Percentiles rank a stretch among this genome's conserved stretches.
phyloP scores from a whole-genome alignment of 139 green algal genomes.

The Coelastrella sp. region DNA sequence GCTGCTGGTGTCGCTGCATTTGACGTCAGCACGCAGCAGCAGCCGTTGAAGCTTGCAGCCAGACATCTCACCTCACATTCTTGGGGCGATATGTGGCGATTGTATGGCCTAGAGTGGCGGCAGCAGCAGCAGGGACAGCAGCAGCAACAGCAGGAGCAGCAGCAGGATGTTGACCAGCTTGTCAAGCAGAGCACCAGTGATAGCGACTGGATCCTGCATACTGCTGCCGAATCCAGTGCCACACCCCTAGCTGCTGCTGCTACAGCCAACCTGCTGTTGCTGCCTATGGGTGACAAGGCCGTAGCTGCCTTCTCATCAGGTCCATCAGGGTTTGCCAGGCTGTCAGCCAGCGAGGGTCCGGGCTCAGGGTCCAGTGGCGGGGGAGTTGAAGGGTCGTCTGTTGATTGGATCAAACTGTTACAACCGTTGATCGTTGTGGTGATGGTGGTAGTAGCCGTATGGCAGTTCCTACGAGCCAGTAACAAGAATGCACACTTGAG shows the following conservation, averaged over 20 bases:
- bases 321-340: too few species aligned
- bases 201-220: too few species aligned
- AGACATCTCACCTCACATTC: constrained; percentile 29
- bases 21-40: not conserved
- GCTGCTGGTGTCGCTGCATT: constrained; percentile 21
- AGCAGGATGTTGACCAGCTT: constrained; percentile 3
- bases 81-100: constrained; percentile 15
- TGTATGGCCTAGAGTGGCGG: constrained; percentile 16
- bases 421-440: constrained; percentile 34
- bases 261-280: constrained; percentile 24
- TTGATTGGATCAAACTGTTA: constrained; percentile 36
- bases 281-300: constrained; percentile 10
- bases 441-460: constrained; percentile 35
- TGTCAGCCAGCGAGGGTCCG: too few species aligned
- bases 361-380: not conserved
- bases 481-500: constrained; percentile 4
- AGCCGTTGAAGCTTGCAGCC: not conserved
- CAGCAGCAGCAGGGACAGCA: constrained; percentile 32
- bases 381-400: not conserved
- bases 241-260: not conserved
- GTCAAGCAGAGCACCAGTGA: not conserved
- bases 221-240: not conserved
- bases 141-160: constrained; percentile 17
- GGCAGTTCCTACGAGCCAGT: constrained; percentile 38
- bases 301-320: not conserved